Base-by-base conservation (phyloP, 2,329 filamentous ascomycete species). In the Botrytis deweyae region DNA sequence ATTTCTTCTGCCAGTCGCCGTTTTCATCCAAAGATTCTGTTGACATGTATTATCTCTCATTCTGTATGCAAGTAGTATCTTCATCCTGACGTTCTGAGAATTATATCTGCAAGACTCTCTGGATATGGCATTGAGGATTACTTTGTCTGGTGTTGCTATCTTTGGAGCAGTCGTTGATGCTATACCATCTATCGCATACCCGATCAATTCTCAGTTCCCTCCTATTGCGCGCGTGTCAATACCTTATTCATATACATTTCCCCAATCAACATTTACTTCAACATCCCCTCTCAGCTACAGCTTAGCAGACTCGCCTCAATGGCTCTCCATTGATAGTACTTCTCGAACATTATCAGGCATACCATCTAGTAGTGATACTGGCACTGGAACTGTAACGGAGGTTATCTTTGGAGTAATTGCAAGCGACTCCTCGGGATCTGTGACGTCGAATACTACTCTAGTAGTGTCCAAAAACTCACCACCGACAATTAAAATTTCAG, bases 121-220 rank as follows among this genome's bases (percentile, higher is more conserved):
- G 38, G 72, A 74, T 42, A 77, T 77, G 78, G 76, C 78, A 74
- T 79, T 81, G 36, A 61, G 72, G 67, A 70, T 25, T 64, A 29
- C 75, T 38, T 16, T 77, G 42, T 72, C 64, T 42, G 70, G 71
- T 70, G 68, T 72, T 74, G 72, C 75, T 55, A 74, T 78, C 64
- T 74, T 76, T 61, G 70, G 76, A 78, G 74, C 58, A 49, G 38
- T 78, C 58, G 64, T 73, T 29, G 66, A 75, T 76, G 84, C 83
- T 65, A 79, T 79, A 74, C 81, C 83, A 76, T 79, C 76, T 73
- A 80, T 85, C 67, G 85, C 85, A 65, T 95, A 95, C 78, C 94
- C 94, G 0, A 86, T 97, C 82, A 97, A 96, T 82, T 90, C 93
- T 3, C 94, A 97, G 82, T 87, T 97, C 1, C 94, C 94, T 46